Evolutionary conservation across 169 alveolate species (phyloP).

Genomic region (Cryptosporidium muris): DNA sequence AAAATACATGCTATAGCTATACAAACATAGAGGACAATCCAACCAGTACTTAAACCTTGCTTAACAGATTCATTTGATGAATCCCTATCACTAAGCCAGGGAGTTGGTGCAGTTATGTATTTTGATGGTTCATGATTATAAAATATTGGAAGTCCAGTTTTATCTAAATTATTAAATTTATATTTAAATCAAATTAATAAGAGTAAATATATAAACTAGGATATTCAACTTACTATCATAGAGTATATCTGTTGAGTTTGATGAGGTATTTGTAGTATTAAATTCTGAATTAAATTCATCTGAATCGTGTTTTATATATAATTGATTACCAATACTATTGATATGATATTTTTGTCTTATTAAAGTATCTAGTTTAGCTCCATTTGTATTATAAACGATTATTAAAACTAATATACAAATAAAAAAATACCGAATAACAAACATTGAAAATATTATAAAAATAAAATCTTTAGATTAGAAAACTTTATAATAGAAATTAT

Average conservation of each 20-base stretch:
- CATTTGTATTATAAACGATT: too few relatives aligned
- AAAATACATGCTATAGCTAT: slow-evolving; percentile 12
- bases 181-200: neutral
- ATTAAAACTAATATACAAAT: too few relatives aligned
- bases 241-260: slow-evolving; percentile 2
- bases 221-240: slow-evolving; percentile 43
- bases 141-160: slow-evolving; percentile 57
- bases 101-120: neutral
- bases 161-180: neutral
- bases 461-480: too few relatives aligned
- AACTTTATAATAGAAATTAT: too few relatives aligned
- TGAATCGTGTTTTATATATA: too few relatives aligned
- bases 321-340: too few relatives aligned
- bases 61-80: neutral
- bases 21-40: slow-evolving; percentile 46
- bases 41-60: slow-evolving; percentile 16
- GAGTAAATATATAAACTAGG: neutral
- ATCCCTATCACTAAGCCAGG: neutral
- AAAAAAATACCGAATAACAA: too few relatives aligned
- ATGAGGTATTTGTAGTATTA: neutral
- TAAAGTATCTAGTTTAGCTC: too few relatives aligned
- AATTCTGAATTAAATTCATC: neutral
- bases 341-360: neutral
- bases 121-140: too few relatives aligned
- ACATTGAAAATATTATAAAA: too few relatives aligned